These are phyloP conservation scores for Tuber aestivum DNA, from an alignment of 495 filamentous ascomycete genomes.

Conservation along the genomic window DNA sequence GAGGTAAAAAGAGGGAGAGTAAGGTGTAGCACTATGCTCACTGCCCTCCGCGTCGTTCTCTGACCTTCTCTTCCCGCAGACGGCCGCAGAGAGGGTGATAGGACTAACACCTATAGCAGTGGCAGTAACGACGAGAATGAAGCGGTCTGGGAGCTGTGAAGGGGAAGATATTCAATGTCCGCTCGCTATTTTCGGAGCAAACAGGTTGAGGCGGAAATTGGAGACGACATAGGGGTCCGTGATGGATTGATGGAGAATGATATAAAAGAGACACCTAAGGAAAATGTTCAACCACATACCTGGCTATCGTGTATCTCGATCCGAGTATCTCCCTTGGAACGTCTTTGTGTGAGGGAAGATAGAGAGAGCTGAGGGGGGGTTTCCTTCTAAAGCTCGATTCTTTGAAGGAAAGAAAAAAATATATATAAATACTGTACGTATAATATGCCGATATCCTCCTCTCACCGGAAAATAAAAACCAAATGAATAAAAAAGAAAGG, in stretches of 20 bases:
- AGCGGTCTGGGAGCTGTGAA: background rate
- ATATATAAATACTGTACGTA: constrained; percentile 2
- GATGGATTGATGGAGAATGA: constrained; percentile 23
- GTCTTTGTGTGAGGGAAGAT: constrained; percentile 4
- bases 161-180: constrained; percentile 18
- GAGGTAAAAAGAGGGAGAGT: constrained; percentile 2
- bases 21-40: constrained; percentile 25
- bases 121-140: constrained; percentile 10
- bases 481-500: constrained; percentile 11
- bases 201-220: constrained; percentile 26
- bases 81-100: constrained; percentile 20
- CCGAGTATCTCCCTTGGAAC: background rate
- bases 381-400: constrained; percentile 11
- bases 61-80: constrained; percentile 18
- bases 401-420: constrained; percentile 11
- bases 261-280: background rate
- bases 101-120: constrained; percentile 13
- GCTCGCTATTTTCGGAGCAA: constrained; percentile 35
- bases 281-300: background rate
- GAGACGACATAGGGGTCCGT: constrained; percentile 21
- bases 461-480: constrained; percentile 11
- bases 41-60: constrained; percentile 4
- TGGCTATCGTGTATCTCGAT: background rate
- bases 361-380: constrained; percentile 5
- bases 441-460: constrained; percentile 3